A percentile compares a stretch with the other conserved stretches of the same genome.
Evolutionary conservation across 2,329 filamentous ascomycete species (phyloP).

Genomic region (Botryotinia narcissicola): DNA sequence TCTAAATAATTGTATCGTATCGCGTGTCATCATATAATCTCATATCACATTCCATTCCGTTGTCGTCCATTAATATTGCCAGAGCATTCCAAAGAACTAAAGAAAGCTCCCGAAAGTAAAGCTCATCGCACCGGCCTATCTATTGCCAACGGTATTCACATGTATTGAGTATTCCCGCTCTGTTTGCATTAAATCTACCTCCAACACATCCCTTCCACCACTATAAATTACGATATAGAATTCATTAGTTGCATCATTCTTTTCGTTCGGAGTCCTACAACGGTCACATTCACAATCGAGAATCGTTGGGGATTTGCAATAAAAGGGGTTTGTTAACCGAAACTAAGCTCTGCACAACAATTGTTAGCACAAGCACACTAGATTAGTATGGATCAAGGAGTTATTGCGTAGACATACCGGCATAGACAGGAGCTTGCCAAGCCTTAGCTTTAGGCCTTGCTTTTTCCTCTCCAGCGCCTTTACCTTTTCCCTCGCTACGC

Average conservation of each 20-base stretch:
- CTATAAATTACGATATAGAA: neutral
- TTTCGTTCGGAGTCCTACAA: neutral
- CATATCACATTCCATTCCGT: neutral
- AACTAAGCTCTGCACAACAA: constrained; percentile 9
- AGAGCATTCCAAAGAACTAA: neutral
- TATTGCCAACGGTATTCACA: neutral
- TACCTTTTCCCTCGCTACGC: constrained; percentile 33
- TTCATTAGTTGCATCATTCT: neutral
- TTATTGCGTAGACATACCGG: constrained; percentile 35
- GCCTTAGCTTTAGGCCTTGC: constrained; percentile 42
- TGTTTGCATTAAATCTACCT: neutral
- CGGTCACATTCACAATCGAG: neutral
- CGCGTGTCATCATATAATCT: neutral
- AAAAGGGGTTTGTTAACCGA: neutral
- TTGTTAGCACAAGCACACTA: constrained; percentile 4
- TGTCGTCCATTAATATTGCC: neutral
- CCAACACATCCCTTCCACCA: neutral
- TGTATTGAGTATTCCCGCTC: neutral
- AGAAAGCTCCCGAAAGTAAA: neutral
- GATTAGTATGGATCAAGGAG: neutral
- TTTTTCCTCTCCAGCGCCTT: constrained; percentile 30
- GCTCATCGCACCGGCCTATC: neutral
- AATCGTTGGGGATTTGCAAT: neutral
- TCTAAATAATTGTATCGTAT: neutral
- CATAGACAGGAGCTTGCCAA: constrained; percentile 44